phyloP scores from a whole-genome alignment of 495 filamentous ascomycete species.

The Aspergillus cristatus region DNA sequence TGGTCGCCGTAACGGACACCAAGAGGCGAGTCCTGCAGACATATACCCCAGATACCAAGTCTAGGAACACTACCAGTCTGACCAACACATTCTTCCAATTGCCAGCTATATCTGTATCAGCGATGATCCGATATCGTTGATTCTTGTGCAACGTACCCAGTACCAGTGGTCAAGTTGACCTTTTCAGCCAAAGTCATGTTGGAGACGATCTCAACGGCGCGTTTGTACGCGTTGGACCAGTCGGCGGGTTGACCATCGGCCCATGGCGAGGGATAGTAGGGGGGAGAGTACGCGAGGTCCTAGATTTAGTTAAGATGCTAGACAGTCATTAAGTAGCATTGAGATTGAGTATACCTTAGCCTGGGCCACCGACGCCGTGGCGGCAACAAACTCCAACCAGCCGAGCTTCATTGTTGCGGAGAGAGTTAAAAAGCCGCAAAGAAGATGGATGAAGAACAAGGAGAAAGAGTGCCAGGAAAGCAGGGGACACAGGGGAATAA shows the following conservation, averaged over 20 bases:
- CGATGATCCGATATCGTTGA: neutral
- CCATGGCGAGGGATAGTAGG: conserved; percentile 83
- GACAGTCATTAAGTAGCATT: neutral
- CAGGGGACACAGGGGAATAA: too few relatives aligned
- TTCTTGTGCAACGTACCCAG: conserved; percentile 42
- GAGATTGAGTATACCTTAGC: conserved; percentile 17
- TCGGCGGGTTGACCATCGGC: conserved; percentile 50
- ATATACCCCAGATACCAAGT: conserved; percentile 71
- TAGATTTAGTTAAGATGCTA: conserved; percentile 1
- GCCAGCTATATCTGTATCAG: conserved; percentile 46
- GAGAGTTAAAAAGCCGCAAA: too few relatives aligned
- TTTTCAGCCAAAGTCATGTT: conserved; percentile 82
- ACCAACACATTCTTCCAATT: conserved; percentile 69
- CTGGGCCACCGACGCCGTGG: conserved; percentile 29
- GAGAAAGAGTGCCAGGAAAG: conserved; percentile 1
- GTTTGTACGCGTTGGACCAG: conserved; percentile 70
- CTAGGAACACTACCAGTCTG: conserved; percentile 49
- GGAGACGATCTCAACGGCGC: conserved; percentile 70
- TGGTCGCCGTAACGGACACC: conserved; percentile 71
- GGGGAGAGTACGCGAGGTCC: conserved; percentile 41
- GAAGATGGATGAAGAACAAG: neutral
- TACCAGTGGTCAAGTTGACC: conserved; percentile 84
- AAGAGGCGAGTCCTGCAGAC: conserved; percentile 84
- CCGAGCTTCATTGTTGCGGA: conserved; percentile 29
- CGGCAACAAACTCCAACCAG: conserved; percentile 26